Percentiles rank a stretch among this genome's conserved stretches.
Conservation (phyloP, 1,284 basidiomycete species). For the Inonotus obliquus region DNA sequence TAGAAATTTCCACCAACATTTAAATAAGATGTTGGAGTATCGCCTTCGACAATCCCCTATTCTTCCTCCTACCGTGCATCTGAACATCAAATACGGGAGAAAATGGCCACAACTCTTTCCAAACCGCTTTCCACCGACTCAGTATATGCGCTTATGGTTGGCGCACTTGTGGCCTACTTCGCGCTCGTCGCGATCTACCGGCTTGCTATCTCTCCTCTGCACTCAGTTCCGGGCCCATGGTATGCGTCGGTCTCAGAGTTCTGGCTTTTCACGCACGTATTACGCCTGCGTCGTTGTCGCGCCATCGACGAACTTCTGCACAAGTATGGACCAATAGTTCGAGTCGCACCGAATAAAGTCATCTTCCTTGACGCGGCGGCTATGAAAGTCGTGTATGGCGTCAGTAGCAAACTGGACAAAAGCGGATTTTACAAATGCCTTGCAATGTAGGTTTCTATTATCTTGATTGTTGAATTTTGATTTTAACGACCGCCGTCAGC, state of each 20-base stretch:
- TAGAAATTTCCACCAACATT: background rate
- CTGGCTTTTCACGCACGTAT: conserved; percentile 20
- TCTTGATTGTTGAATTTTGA: background rate
- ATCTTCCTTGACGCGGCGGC: conserved; percentile 18
- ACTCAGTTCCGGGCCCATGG: conserved; percentile 23
- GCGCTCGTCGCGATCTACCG: conserved; percentile 12
- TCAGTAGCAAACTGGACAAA: conserved; percentile 20
- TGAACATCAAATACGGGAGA: background rate
- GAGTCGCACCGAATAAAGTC: conserved; percentile 22
- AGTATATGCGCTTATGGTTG: background rate
- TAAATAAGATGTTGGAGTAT: background rate
- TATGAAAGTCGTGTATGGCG: conserved; percentile 21
- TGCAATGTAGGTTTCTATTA: conserved; percentile 6
- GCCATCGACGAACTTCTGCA: conserved; percentile 20
- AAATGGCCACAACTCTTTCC: background rate
- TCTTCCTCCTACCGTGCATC: background rate
- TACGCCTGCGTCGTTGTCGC: conserved; percentile 20
- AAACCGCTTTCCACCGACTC: background rate
- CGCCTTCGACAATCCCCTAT: background rate
- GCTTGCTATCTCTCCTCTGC: conserved; percentile 22
- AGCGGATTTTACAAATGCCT: conserved; percentile 26
- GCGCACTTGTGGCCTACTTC: background rate
- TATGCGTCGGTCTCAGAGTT: conserved; percentile 22
- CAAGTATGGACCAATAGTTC: conserved; percentile 23
- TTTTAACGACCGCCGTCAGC: conserved; percentile 3